Base-by-base conservation (phyloP, 2,329 filamentous ascomycete species). In the Stenocarpella maydis region DNA sequence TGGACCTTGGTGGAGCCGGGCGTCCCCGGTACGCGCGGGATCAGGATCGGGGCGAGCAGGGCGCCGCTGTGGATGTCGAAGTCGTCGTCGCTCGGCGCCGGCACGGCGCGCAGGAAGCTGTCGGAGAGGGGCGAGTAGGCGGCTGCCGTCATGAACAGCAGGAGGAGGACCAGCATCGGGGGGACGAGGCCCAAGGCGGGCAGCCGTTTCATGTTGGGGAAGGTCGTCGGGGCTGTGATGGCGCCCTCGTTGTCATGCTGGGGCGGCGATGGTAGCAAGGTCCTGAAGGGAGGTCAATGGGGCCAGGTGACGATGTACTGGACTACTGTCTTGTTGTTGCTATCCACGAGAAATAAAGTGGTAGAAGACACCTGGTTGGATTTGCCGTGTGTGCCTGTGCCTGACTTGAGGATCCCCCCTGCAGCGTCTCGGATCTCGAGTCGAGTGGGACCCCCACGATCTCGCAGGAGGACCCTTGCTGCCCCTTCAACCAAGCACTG, bases 1-100 rank as follows among this genome's bases (percentile, higher is more conserved):
- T 96, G 91, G 3, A 92, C 93, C 65, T 86, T 86, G 19, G 82
- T 79, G 17, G 91, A 93, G 34, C 94, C 94, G 1, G 90, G 85
- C 1, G 94, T 97, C 19, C 95, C 96, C 8, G 96, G 93, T 0
- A 99, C 95, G 71, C 96, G 92, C 1, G 96, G 91, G 63, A 92
- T 90, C 66, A 99, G 85, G 75, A 99, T 95, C 1, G 95, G 96
- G 4, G 95, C 87, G 39, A 99, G 88, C 21, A 99, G 86, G 4
- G 87, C 83, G 74, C 94, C 94, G 41, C 84, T 86, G 71, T 91
- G 81, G 74, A 96, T 93, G 80, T 97, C 88, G 78, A 98, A 95
- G 80, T 94, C 92, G 69, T 85, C 81, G 71, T 85, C 81, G 71
- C 88, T 90, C 1, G 90, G 90, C n/a, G 86, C 87, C 15, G 94